Percentiles rank a stretch among this genome's conserved stretches.
Conservation (phyloP, 768 basidiomycete species). For the Saitozyma sp. region DNA sequence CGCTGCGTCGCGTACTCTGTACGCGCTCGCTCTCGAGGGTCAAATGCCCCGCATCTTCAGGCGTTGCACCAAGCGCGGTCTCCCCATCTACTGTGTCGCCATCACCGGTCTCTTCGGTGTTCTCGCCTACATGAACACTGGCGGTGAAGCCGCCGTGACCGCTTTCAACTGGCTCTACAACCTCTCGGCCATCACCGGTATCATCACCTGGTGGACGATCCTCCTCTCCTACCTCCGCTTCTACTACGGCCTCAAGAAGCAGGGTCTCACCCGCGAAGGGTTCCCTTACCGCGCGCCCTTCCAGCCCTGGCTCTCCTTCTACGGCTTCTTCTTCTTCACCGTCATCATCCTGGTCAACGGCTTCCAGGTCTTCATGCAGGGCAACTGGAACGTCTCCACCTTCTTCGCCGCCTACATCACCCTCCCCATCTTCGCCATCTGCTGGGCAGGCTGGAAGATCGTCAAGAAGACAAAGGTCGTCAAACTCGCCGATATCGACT, state of each 20-base stretch:
- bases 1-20: constrained; percentile 58
- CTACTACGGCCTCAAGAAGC: constrained; percentile 50
- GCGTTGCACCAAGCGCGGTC: constrained; percentile 47
- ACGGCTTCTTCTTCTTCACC: constrained; percentile 48
- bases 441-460: constrained; percentile 52
- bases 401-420: constrained; percentile 54
- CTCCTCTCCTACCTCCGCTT: constrained; percentile 44
- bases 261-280: constrained; percentile 45
- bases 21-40: constrained; percentile 58
- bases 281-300: constrained; percentile 53
- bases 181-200: constrained; percentile 50
- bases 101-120: constrained; percentile 38
- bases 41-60: constrained; percentile 55
- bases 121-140: constrained; percentile 45
- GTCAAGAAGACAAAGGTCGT: constrained; percentile 46
- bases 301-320: constrained; percentile 52
- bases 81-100: constrained; percentile 44
- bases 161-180: constrained; percentile 52
- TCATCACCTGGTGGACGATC: constrained; percentile 52
- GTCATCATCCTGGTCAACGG: constrained; percentile 38
- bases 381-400: constrained; percentile 47
- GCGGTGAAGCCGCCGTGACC: constrained; percentile 33
- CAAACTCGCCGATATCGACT: constrained; percentile 51
- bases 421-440: constrained; percentile 50
- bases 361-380: constrained; percentile 32